phyloP scores from a whole-genome alignment of 441 rosid species.

The Manihot esculenta region DNA sequence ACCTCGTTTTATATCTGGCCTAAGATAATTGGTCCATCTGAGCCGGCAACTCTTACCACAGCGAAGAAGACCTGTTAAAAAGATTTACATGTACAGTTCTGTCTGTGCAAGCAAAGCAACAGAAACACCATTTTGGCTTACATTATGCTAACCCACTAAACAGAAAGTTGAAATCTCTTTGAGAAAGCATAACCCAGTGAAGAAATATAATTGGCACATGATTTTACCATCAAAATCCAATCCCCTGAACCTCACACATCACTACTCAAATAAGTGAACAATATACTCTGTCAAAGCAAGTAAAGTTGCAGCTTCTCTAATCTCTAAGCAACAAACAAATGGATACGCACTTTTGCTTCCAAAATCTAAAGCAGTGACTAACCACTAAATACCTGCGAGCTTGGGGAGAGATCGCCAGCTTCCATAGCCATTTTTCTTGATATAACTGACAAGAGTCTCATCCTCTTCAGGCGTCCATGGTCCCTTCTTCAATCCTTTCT shows the following conservation, averaged over 20 bases:
- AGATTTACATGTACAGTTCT: not conserved
- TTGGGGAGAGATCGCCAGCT: conserved; percentile 49
- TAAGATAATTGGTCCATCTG: conserved; percentile 57
- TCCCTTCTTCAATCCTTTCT: conserved; percentile 40
- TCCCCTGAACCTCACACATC: too few species aligned
- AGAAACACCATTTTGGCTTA: not conserved
- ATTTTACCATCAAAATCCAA: not conserved
- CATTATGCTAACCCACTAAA: not conserved
- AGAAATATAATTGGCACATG: not conserved
- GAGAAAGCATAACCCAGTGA: not conserved
- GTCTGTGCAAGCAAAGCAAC: not conserved
- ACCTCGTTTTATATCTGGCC: conserved; percentile 53
- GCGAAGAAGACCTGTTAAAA: conserved; percentile 41
- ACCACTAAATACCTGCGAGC: conserved; percentile 44
- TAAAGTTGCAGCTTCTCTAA: not conserved
- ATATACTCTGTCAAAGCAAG: too few species aligned
- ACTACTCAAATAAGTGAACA: too few species aligned
- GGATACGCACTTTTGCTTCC: not conserved
- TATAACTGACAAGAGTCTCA: conserved; percentile 30
- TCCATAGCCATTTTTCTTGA: conserved; percentile 45
- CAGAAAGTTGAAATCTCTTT: not conserved
- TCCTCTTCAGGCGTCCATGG: conserved; percentile 54
- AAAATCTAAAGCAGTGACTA: not conserved
- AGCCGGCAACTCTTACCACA: conserved; percentile 66
- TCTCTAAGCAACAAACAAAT: not conserved